Base-by-base conservation (phyloP, 352 stramenopile species). In the Phytophthora pistaciae region DNA sequence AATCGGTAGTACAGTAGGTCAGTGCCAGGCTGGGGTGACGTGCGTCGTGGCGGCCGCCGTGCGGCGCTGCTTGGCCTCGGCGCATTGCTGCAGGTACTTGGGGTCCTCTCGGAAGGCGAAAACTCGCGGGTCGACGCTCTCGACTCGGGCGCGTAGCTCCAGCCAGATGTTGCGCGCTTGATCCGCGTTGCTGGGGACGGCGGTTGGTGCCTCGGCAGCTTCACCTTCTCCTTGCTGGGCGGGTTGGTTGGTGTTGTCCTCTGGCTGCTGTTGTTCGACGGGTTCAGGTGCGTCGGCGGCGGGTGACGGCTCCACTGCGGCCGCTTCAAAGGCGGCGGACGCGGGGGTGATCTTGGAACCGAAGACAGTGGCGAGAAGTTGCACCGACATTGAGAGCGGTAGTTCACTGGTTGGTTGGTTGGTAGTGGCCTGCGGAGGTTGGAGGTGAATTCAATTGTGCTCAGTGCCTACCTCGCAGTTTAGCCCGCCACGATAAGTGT, bases 11-110 rank as follows among this genome's bases (percentile, higher is more conserved):
- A 33, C 7, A 33, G 29, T 33, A 33, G 33, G 20, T 66, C 42
- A 77, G 46, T 77, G 56, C 70, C 70, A 77, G 46, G 50, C 48
- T 27, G 70, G 65, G 20, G 46, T 65, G 13, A 56, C 40, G 38
- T 49, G 49, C 29, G 65, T 66, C 20, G 60, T 49, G 50, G 60
- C 66, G 1, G 70, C 68, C 52, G 63, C 58, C 14, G 56, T 55
- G 8, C 70, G 70, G 18, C 70, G 60, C 46, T 77, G 59, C 31
- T 74, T 77, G 1, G 70, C 58, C 42, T 74, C 60, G 14, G 64
- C 59, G 14, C 53, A 77, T 33, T 74, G 65, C 38, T 74, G 60
- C 25, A 70, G 11, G 50, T 74, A 77, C 33, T 77, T 74, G 4
- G 70, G 66, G 42, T 77, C 70, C 3, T 66, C 55, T 27, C 58